Evolutionary conservation across 1,284 basidiomycete genomes (phyloP).

Genomic region (Sanguinoderma infundibulare): DNA sequence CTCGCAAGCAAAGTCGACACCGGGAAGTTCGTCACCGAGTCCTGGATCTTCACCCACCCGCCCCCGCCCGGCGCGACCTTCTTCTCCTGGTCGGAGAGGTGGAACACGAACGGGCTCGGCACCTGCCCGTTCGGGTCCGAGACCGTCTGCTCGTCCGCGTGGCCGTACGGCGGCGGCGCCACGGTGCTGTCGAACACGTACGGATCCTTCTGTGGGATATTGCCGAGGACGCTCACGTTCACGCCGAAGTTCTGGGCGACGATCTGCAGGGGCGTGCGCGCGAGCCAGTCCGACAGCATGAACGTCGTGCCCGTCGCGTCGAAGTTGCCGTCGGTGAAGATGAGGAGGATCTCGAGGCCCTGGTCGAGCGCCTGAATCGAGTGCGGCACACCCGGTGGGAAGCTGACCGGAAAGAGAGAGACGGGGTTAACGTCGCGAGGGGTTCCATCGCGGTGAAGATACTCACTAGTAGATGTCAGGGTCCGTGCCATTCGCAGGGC

Average conservation of each 20-base stretch:
- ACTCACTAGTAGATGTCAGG: conserved; percentile 34
- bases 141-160: conserved; percentile 30
- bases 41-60: conserved; percentile 35
- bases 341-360: conserved; percentile 34
- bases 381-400: conserved; percentile 33
- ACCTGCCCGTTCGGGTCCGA: conserved; percentile 33
- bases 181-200: conserved; percentile 29
- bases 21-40: conserved; percentile 34
- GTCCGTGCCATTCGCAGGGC: conserved; percentile 29
- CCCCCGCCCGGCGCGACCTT: conserved; percentile 31
- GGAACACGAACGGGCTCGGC: conserved; percentile 33
- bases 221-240: conserved; percentile 24
- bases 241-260: conserved; percentile 35
- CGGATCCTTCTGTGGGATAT: conserved; percentile 34
- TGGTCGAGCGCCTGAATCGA: conserved; percentile 34
- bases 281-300: conserved; percentile 36
- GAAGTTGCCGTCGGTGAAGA: conserved; percentile 37
- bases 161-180: conserved; percentile 27
- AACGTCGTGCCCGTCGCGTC: conserved; percentile 35
- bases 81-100: conserved; percentile 30
- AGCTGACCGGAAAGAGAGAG: conserved; percentile 16
- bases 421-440: neutral
- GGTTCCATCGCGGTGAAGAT: neutral
- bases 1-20: conserved; percentile 30
- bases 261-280: conserved; percentile 33